phyloP scores from a whole-genome alignment of 768 basidiomycete species.

The Amanita inopinata region DNA sequence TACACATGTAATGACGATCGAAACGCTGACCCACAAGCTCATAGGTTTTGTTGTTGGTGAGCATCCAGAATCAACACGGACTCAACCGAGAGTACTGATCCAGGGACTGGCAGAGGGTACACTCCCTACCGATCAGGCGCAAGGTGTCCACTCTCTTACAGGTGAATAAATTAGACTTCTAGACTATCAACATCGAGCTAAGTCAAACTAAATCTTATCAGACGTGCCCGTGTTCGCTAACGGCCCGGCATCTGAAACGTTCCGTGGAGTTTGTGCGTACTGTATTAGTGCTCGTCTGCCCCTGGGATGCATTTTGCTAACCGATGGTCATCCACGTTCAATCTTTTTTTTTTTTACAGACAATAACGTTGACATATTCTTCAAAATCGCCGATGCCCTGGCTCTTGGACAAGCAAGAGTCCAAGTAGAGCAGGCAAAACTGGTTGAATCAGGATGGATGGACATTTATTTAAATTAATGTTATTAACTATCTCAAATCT shows the following conservation, averaged over 20 bases:
- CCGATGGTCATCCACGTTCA: no score
- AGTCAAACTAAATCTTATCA: slow-evolving; percentile 12
- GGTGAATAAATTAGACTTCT: slow-evolving; percentile 19
- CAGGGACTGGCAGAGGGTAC: slow-evolving; percentile 27
- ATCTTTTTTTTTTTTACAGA: no score
- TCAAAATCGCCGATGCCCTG: slow-evolving; percentile 30
- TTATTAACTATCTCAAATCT: no score
- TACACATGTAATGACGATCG: no score
- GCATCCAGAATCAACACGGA: slow-evolving; percentile 6
- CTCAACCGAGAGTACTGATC: neutral
- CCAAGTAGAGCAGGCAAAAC: no score
- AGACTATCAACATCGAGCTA: neutral
- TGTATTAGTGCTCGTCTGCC: no score
- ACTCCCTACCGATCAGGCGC: slow-evolving; percentile 21
- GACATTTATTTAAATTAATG: no score
- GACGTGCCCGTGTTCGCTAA: slow-evolving; percentile 37
- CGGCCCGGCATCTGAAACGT: slow-evolving; percentile 30
- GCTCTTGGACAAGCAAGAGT: slow-evolving; percentile 17
- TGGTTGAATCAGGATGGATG: no score
- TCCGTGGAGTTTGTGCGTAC: slow-evolving; percentile 36
- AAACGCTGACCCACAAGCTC: neutral
- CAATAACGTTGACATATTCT: slow-evolving; percentile 35
- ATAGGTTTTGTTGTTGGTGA: slow-evolving; percentile 24
- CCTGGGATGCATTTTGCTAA: no score
- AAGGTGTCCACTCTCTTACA: slow-evolving; percentile 34